Conservation (phyloP, 768 basidiomycete genomes). For the Rhizopogon vesiculosus region DNA sequence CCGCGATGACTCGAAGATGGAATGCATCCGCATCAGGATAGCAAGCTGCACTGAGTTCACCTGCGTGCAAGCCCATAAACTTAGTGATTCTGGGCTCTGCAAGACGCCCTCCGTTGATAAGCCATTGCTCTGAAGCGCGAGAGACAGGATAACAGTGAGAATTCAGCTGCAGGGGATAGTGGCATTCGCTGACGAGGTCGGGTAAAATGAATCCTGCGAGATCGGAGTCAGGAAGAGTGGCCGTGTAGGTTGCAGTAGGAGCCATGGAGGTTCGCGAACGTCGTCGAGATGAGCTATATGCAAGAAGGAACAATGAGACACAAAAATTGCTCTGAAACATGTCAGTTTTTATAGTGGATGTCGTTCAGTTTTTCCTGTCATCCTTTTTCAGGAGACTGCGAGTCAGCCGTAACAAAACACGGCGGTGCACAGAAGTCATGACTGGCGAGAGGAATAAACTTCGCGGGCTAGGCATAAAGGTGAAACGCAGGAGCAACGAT, state of each 20-base stretch:
- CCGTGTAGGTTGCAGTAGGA: slow-evolving; percentile 19
- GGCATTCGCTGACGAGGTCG: slow-evolving; percentile 36
- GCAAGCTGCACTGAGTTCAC: slow-evolving; percentile 56
- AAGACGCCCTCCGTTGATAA: slow-evolving; percentile 13
- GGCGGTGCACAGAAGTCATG: background rate
- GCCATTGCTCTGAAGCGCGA: slow-evolving; percentile 33
- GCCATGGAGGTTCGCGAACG: slow-evolving; percentile 12
- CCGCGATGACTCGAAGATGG: slow-evolving; percentile 53
- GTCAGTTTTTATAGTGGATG: slow-evolving; percentile 19
- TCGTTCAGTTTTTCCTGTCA: background rate
- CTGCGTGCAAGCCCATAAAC: slow-evolving; percentile 51
- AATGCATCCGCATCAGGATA: slow-evolving; percentile 46
- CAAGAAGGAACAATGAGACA: slow-evolving; percentile 8
- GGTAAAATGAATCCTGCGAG: slow-evolving; percentile 30
- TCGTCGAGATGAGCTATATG: slow-evolving; percentile 8
- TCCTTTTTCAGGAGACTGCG: too few species aligned
- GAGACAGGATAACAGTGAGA: slow-evolving; percentile 30
- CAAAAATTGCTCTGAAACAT: slow-evolving; percentile 13
- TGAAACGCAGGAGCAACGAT: background rate
- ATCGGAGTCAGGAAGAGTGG: background rate
- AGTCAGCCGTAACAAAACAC: background rate
- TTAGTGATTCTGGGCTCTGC: slow-evolving; percentile 17
- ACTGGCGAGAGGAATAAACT: background rate
- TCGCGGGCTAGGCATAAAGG: background rate
- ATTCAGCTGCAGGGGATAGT: slow-evolving; percentile 31